phyloP scores from a whole-genome alignment of 495 filamentous ascomycete genomes.

The Daldinia vernicosa region DNA sequence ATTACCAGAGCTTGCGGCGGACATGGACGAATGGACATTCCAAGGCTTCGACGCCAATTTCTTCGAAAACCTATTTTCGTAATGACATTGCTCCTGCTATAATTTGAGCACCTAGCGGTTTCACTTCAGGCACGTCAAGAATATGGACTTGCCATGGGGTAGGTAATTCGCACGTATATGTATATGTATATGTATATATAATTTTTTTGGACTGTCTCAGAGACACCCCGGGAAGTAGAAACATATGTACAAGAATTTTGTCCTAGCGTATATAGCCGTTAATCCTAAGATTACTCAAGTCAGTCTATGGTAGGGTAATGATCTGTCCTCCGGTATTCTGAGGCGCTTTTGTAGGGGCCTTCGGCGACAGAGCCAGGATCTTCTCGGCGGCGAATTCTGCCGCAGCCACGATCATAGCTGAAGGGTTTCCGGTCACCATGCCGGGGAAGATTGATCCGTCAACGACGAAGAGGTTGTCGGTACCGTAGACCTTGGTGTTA shows the following conservation, averaged over 20 bases:
- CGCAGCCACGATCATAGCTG: slow-evolving; percentile 65
- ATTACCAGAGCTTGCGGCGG: slow-evolving; percentile 46
- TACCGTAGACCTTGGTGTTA: slow-evolving; percentile 75
- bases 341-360: slow-evolving; percentile 15
- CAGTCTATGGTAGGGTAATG: slow-evolving; percentile 29
- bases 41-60: slow-evolving; percentile 53
- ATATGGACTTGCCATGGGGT: background rate
- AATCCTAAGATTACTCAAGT: slow-evolving; percentile 9
- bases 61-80: slow-evolving; percentile 46
- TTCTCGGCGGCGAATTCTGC: slow-evolving; percentile 65
- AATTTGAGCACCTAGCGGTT: background rate
- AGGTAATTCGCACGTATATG: slow-evolving; percentile 28
- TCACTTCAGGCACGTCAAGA: background rate
- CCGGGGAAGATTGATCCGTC: slow-evolving; percentile 72
- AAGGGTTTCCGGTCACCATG: slow-evolving; percentile 67
- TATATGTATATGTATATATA: slow-evolving; percentile 38
- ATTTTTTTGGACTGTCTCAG: slow-evolving; percentile 14
- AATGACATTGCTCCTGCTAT: background rate
- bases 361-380: slow-evolving; percentile 48
- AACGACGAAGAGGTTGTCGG: slow-evolving; percentile 72
- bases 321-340: slow-evolving; percentile 38
- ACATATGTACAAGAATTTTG: slow-evolving; percentile 41
- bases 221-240: slow-evolving; percentile 17
- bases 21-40: slow-evolving; percentile 55
- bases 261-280: slow-evolving; percentile 8